Evolutionary conservation across 2,329 filamentous ascomycete species (phyloP).

Genomic region (Nakataea oryzae): DNA sequence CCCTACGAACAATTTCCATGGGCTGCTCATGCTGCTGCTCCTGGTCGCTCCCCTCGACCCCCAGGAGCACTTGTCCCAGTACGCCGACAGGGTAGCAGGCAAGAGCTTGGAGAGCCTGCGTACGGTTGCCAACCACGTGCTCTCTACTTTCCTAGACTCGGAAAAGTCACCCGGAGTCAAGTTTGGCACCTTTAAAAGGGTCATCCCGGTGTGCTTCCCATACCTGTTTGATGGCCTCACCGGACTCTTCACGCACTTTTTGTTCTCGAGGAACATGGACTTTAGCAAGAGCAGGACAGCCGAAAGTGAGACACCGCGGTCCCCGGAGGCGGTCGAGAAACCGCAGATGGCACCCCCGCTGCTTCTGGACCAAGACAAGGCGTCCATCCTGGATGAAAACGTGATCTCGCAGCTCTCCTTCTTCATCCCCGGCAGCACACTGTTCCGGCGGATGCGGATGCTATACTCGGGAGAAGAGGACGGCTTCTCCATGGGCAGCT

Average conservation of each 20-base stretch:
- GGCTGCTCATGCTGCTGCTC: conserved; percentile 59
- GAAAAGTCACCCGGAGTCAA: conserved; percentile 54
- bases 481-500: conserved; percentile 69
- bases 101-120: conserved; percentile 48
- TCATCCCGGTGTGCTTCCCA: conserved; percentile 50
- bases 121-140: conserved; percentile 50
- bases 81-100: conserved; percentile 45
- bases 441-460: conserved; percentile 56
- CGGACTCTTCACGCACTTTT: conserved; percentile 62
- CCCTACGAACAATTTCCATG: conserved; percentile 62
- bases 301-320: conserved; percentile 4
- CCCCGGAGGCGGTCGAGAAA: neutral
- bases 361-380: conserved; percentile 28
- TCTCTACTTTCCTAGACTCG: conserved; percentile 55
- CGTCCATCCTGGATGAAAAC: conserved; percentile 55
- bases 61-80: conserved; percentile 54
- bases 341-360: conserved; percentile 31
- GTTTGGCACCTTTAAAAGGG: conserved; percentile 48
- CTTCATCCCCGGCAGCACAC: conserved; percentile 52
- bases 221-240: conserved; percentile 59
- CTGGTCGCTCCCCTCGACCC: conserved; percentile 53
- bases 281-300: conserved; percentile 42
- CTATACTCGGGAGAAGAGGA: conserved; percentile 61
- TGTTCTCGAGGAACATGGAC: conserved; percentile 63
- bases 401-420: conserved; percentile 61